phyloP scores from a whole-genome alignment of 352 stramenopile species.

The Pythium dissimile region DNA sequence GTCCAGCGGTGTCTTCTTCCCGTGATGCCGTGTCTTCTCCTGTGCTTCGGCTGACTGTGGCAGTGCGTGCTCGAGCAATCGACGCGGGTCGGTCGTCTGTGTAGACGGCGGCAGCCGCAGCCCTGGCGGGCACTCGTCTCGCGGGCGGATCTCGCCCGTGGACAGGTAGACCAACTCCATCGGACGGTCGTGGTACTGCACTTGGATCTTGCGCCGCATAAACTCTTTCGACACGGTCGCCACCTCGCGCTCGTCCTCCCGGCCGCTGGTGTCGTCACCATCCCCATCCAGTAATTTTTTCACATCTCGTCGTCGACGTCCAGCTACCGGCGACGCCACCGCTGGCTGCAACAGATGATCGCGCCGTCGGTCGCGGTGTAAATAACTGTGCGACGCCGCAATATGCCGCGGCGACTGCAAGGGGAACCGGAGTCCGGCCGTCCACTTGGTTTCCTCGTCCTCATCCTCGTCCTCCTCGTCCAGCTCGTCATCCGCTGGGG shows the following conservation, averaged over 20 bases:
- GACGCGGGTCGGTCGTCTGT: not conserved
- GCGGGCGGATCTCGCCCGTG: slow-evolving; percentile 53
- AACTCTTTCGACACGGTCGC: not conserved
- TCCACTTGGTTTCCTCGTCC: slow-evolving; percentile 31
- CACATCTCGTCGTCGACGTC: slow-evolving; percentile 3
- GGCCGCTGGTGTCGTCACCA: not conserved
- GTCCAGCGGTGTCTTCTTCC: not conserved
- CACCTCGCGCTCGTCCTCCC: not conserved
- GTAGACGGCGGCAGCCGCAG: slow-evolving; percentile 32
- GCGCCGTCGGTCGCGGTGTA: slow-evolving; percentile 8
- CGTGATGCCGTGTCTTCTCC: not conserved
- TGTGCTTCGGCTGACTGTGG: not conserved
- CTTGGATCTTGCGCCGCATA: not conserved
- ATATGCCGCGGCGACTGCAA: slow-evolving; percentile 26
- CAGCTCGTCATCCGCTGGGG: slow-evolving; percentile 12
- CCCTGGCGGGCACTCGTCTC: slow-evolving; percentile 49
- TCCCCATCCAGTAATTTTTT: slow-evolving; percentile 1
- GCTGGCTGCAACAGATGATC: not conserved
- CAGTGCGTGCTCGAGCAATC: slow-evolving; percentile 1
- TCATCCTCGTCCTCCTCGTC: slow-evolving; percentile 18
- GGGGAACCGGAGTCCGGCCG: slow-evolving; percentile 32
- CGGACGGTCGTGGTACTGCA: slow-evolving; percentile 18
- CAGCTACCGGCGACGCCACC: not conserved
- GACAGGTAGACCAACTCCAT: slow-evolving; percentile 67
- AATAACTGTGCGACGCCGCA: slow-evolving; percentile 7